These are phyloP conservation scores for Colletotrichum liriopes DNA, from an alignment of 2,329 filamentous ascomycete species.

Conservation along the genomic window DNA sequence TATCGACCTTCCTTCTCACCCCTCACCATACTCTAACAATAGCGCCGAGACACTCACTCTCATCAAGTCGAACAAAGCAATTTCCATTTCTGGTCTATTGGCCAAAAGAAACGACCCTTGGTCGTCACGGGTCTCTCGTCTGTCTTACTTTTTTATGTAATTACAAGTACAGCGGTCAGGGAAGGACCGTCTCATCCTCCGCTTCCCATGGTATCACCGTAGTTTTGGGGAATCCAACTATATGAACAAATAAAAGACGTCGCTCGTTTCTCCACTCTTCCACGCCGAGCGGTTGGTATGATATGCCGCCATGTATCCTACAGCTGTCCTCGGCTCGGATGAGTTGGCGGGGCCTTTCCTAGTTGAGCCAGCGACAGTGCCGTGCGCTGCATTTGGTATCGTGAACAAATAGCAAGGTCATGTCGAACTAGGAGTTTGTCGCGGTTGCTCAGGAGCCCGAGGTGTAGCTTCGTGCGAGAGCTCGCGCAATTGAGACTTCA, in stretches of 20 bases:
- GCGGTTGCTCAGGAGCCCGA: not conserved
- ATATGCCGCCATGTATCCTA: not conserved
- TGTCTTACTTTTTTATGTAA: conserved; percentile 22
- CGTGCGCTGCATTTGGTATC: conserved; percentile 13
- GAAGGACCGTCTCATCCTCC: conserved; percentile 22
- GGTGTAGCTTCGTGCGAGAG: not conserved
- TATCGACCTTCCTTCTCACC: not conserved
- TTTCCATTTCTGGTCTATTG: conserved; percentile 12
- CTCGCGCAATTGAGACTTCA: not conserved
- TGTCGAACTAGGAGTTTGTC: conserved; percentile 13
- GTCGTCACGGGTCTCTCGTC: not conserved
- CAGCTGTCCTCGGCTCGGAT: not conserved
- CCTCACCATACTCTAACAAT: not conserved
- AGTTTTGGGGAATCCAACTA: conserved; percentile 13
- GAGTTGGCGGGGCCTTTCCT: not conserved
- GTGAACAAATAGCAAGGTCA: conserved; percentile 4
- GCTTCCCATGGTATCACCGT: conserved; percentile 38
- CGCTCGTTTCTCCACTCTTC: conserved; percentile 24
- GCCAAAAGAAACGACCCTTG: conserved; percentile 5
- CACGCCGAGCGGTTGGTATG: conserved; percentile 9
- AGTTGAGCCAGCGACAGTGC: conserved; percentile 24
- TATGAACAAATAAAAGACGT: conserved; percentile 17
- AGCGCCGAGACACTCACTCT: conserved; percentile 1
- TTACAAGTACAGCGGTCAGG: conserved; percentile 38
- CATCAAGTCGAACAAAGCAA: conserved; percentile 6